Base-by-base conservation (phyloP, 2,329 filamentous ascomycete species). In the Clarireedia paspali region DNA sequence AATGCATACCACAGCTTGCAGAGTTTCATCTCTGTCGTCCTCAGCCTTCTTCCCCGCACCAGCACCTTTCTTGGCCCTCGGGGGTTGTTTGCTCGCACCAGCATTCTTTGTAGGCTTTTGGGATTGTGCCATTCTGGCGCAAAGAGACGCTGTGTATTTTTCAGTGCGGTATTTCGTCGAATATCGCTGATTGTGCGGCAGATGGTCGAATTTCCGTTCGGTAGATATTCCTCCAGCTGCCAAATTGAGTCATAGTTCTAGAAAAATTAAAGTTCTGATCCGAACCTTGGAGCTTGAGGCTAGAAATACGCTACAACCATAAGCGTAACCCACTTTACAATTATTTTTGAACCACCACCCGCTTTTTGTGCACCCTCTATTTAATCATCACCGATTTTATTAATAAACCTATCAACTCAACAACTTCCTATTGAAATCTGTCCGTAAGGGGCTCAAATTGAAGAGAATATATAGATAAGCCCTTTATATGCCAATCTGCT, bases 1-100 rank as follows among this genome's bases (percentile, higher is more conserved):
- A 36, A n/a, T 17, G 24, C 66, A 60, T 66, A 70, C 68, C 60
- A 71, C 69, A 53, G 69, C 69, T 55, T 71, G 68, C 44, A 71
- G 53, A 27, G 64, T 64, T 56, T 70, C 67, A 34, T 71, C 69
- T 54, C 68, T 64, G 34, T 70, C 68, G 59, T 71, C 67, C 17
- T 69, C 68, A 6, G 56, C 58, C 53, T 67, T 68, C 57, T 66
- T 67, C 38, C 59, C 59, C 17, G 44, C 57, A 34, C 58, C 60
- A 59, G 66, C 65, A 34, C 59, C 61, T 56, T 69, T 69, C 15
- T 63, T 53, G 49, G 57, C 59, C 55, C 68, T 69, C 3, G 61
- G 50, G 53, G 56, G 58, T 40, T 42, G 42, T 46, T 46, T 46
- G 23, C 42, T 56, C 10, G 46, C 59, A 23, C 56, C 56, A 30